Percentiles rank a stretch among this genome's conserved stretches.
Conservation (phyloP, 2,329 filamentous ascomycete species). For the Stemphylium lycopersici region DNA sequence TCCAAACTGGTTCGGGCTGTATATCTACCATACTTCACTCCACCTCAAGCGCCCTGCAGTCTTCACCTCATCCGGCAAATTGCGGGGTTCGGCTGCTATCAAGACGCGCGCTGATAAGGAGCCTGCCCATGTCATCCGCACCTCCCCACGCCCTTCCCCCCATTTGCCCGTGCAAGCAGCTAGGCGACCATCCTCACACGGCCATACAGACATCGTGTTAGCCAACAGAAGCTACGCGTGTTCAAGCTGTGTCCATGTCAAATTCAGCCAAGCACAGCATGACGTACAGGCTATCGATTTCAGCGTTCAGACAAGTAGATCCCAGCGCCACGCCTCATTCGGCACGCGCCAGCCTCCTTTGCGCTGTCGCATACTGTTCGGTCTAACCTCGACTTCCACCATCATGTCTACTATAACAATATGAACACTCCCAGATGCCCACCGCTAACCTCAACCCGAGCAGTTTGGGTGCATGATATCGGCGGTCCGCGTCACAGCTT, state of each 20-base stretch:
- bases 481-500: background rate
- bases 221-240: background rate
- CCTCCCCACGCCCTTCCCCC: background rate
- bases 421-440: background rate
- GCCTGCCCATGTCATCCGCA: background rate
- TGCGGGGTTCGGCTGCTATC: constrained; percentile 20
- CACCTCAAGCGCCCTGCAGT: background rate
- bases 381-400: background rate
- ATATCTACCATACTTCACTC: background rate
- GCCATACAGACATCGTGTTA: constrained; percentile 1
- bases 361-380: background rate
- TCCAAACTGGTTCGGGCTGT: background rate
- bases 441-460: background rate
- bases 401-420: background rate
- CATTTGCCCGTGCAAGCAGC: background rate
- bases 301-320: background rate
- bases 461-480: background rate
- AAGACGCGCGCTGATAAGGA: constrained; percentile 19
- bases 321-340: background rate
- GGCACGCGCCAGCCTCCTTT: background rate
- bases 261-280: background rate
- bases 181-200: background rate
- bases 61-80: constrained; percentile 11
- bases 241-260: background rate
- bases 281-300: background rate